Conservation (phyloP, 257 asterid genomes). For the Galeopsis tetrahit region DNA sequence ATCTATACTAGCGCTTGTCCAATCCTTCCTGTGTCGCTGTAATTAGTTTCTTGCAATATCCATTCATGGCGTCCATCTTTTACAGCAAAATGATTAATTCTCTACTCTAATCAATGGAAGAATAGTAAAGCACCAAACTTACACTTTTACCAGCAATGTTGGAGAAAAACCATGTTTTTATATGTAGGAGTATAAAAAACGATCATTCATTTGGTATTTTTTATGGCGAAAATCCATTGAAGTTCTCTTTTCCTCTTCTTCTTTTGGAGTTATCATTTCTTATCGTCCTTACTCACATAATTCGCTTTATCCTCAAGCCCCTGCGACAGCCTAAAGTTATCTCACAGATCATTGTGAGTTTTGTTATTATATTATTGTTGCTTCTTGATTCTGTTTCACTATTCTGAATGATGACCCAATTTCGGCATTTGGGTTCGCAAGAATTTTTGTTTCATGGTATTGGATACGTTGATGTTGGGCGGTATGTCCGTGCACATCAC, state of each 20-base stretch:
- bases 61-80: conserved; percentile 27
- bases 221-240: conserved; percentile 75
- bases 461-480: not conserved
- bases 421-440: not conserved
- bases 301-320: conserved; percentile 74
- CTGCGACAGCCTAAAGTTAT: conserved; percentile 72
- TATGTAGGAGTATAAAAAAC: conserved; percentile 41
- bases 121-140: not conserved
- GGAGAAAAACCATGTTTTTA: conserved; percentile 16
- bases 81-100: not conserved
- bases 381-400: not conserved
- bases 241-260: conserved; percentile 58
- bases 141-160: conserved; percentile 16
- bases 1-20: conserved; percentile 43
- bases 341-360: conserved; percentile 76
- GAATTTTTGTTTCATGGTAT: not conserved
- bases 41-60: conserved; percentile 26
- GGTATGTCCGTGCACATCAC: not conserved
- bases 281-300: conserved; percentile 41
- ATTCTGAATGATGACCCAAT: not conserved
- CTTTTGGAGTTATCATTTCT: conserved; percentile 49
- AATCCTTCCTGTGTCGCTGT: conserved; percentile 34
- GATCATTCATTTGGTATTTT: conserved; percentile 66
- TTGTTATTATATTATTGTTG: not conserved
- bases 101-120: conserved; percentile 21